Evolutionary conservation across 257 asterid genomes (phyloP).

Genomic region (Fraxinus pennsylvanica): DNA sequence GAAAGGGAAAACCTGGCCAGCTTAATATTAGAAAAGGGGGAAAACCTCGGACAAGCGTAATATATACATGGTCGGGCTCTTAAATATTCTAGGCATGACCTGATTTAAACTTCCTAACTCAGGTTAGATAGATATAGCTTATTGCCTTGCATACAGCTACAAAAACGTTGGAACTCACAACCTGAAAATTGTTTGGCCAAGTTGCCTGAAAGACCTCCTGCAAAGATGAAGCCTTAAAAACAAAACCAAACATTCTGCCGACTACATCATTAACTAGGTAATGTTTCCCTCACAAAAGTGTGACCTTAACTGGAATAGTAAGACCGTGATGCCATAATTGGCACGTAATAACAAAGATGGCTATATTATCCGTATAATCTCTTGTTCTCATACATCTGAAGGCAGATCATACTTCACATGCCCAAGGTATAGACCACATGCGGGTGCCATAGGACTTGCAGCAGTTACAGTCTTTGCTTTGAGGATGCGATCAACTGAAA

Average conservation of each 20-base stretch:
- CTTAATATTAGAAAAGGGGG: too few species aligned
- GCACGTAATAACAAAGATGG: not conserved
- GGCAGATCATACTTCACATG: slow-evolving; percentile 78
- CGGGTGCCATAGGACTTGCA: slow-evolving; percentile 93
- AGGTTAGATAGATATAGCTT: too few species aligned
- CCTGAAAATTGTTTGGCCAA: not conserved
- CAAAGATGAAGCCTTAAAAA: too few species aligned
- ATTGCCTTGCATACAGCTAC: not conserved
- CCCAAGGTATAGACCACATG: slow-evolving; percentile 93
- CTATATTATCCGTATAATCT: not conserved
- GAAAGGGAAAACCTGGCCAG: too few species aligned
- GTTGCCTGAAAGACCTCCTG: not conserved
- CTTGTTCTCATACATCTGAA: slow-evolving; percentile 25
- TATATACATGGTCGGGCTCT: too few species aligned
- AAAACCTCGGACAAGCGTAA: too few species aligned
- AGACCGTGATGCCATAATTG: not conserved
- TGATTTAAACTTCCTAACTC: too few species aligned
- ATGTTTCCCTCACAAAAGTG: not conserved
- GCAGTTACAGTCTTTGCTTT: slow-evolving; percentile 69
- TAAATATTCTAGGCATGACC: too few species aligned
- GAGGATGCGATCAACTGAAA: slow-evolving; percentile 74
- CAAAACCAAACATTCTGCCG: not conserved
- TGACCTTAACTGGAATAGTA: not conserved
- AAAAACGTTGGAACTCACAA: not conserved
- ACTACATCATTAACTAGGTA: not conserved